Evolutionary conservation across 257 asterid species (phyloP).

Genomic region (Gentiana straminea): DNA sequence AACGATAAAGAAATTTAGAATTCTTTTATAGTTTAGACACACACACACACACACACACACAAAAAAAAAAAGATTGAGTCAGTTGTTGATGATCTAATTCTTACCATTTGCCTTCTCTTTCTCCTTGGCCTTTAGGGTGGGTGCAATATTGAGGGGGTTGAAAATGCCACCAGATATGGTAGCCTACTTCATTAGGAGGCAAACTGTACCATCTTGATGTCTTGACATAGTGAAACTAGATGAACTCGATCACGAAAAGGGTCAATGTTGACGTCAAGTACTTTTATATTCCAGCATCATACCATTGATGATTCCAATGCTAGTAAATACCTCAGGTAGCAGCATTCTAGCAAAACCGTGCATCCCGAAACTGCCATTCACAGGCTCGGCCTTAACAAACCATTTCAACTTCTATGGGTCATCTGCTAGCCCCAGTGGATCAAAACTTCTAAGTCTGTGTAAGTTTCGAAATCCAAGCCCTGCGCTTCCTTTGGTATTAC

Average conservation of each 20-base stretch:
- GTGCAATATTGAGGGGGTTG: slow-evolving; percentile 80
- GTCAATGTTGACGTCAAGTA: slow-evolving; percentile 88
- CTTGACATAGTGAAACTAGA: slow-evolving; percentile 90
- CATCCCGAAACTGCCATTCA: slow-evolving; percentile 93
- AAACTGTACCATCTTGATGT: slow-evolving; percentile 85
- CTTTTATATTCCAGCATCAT: slow-evolving; percentile 68
- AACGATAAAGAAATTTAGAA: neutral
- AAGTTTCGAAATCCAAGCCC: too few species aligned
- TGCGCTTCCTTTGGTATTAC: too few species aligned
- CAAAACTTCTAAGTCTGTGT: slow-evolving; percentile 23
- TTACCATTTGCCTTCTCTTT: slow-evolving; percentile 85
- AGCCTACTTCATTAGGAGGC: slow-evolving; percentile 69
- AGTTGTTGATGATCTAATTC: neutral
- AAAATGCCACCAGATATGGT: slow-evolving; percentile 71
- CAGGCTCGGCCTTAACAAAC: slow-evolving; percentile 86
- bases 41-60: too few species aligned
- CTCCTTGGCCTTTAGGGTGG: slow-evolving; percentile 76
- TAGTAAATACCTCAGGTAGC: slow-evolving; percentile 74
- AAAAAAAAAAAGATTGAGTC: neutral
- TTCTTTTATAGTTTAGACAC: neutral
- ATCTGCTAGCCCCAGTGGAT: slow-evolving; percentile 81
- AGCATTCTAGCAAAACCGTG: slow-evolving; percentile 87
- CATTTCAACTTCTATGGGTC: slow-evolving; percentile 77
- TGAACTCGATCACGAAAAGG: slow-evolving; percentile 83
- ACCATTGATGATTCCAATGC: slow-evolving; percentile 66